These are phyloP conservation scores for Camillea tinctor DNA, from an alignment of 2,329 filamentous ascomycete species.

Conservation along the genomic window DNA sequence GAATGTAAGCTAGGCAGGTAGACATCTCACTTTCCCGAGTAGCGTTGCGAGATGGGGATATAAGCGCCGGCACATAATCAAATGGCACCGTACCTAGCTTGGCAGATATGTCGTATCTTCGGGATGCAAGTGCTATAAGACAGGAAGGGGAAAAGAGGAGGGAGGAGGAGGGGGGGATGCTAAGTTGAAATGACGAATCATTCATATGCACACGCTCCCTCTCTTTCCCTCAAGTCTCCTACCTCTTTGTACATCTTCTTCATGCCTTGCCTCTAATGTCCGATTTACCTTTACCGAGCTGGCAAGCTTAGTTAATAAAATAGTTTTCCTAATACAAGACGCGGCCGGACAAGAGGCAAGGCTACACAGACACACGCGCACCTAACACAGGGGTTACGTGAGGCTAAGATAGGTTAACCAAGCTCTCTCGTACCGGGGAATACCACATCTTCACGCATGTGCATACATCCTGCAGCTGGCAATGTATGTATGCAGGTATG, in stretches of 20 bases:
- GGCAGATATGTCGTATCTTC: too few species aligned
- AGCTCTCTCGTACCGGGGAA: neutral
- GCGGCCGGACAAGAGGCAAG: neutral
- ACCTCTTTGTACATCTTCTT: too few species aligned
- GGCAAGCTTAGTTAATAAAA: neutral
- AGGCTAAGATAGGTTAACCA: neutral
- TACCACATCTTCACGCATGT: neutral
- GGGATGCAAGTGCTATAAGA: too few species aligned
- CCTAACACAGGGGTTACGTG: neutral
- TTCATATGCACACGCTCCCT: too few species aligned
- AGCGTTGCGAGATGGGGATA: neutral
- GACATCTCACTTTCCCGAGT: neutral
- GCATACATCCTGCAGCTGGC: neutral
- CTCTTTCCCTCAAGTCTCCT: too few species aligned
- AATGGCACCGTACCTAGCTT: too few species aligned
- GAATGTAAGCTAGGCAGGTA: neutral
- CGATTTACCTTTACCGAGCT: too few species aligned
- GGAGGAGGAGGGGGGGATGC: too few species aligned
- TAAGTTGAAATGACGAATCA: too few species aligned
- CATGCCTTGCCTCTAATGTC: too few species aligned
- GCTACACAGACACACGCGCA: neutral
- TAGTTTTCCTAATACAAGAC: neutral
- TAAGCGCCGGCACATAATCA: neutral
- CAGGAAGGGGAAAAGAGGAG: too few species aligned
- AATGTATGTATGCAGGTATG: neutral